Base-by-base conservation (phyloP, 805 yeast species). In the Wickerhamiella sergipiensis region DNA sequence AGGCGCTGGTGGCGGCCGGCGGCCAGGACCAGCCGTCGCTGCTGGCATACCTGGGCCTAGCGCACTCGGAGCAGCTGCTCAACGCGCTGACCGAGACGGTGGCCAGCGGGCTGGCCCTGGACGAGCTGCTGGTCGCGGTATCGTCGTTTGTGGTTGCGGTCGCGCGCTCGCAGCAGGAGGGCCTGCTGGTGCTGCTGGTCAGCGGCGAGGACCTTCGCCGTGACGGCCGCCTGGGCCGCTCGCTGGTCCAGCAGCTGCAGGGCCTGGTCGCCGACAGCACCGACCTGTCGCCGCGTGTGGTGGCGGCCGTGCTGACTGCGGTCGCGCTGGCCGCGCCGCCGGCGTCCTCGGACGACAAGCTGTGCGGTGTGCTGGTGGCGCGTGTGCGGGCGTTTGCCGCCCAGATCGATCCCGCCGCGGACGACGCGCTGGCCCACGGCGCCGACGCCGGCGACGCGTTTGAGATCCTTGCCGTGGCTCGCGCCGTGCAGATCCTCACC, bases 21-120 rank as follows among this genome's bases (percentile, higher is more conserved):
- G 55, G 59, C 6, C 67, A 68, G 4, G 79, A 77, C 24, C 76
- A 81, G 33, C 95, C 95, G 3, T 87, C 95, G 0, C 67, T 90
- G 46, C 70, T 90, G 40, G 84, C 97, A 0, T 86, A 86, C 62
- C 67, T 90, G 50, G 92, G 95, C 3, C 70, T 75, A n/a, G 70
- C 73, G 18, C 74, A 77, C 56, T 76, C 95, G 0, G 74, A 73
- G 24, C 65, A 77, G 3, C 70, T 90, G 26, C 68, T 85, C 9
- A 70, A 72, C n/a, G 73, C 82, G 1, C 63, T 90, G 26, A 74
- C 79, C 0, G 56, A 72, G 0, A 88, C 85, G 57, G 68, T 88
- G 58, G 73, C 75, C 26, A 77, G 76, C 55, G 69, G 77, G 24
- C 50, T 59, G n/a, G 58, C 50, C 36, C 44, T 55, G 2, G 54